These are phyloP conservation scores for Emericellopsis cladophorae DNA, from an alignment of 2,329 filamentous ascomycete species.

Conservation along the genomic window DNA sequence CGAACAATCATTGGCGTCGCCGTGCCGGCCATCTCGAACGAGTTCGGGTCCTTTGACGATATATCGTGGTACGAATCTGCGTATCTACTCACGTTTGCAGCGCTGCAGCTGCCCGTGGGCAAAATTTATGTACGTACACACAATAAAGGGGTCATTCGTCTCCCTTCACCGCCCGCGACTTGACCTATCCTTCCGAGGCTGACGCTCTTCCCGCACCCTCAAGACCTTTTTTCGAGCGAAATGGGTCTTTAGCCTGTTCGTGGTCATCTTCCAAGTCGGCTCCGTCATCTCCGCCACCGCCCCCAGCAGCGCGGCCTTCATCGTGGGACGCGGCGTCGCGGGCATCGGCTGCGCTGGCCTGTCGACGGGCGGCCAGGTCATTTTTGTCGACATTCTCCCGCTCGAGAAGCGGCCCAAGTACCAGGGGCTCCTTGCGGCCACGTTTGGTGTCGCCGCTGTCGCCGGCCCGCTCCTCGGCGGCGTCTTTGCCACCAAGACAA, in stretches of 20 bases:
- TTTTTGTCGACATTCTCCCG: slow-evolving; percentile 3
- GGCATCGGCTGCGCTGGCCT: slow-evolving; percentile 6
- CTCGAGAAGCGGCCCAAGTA: slow-evolving; percentile 17
- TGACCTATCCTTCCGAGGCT: too few species aligned
- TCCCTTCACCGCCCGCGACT: too few species aligned
- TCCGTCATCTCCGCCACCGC: slow-evolving; percentile 5
- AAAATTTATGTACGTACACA: too few species aligned
- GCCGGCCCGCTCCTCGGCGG: slow-evolving; percentile 5
- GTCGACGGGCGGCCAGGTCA: slow-evolving; percentile 8
- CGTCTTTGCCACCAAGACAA: slow-evolving; percentile 5
- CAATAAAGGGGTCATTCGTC: too few species aligned
- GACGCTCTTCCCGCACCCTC: too few species aligned
- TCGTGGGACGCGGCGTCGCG: slow-evolving; percentile 7
- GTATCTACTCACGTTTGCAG: slow-evolving; percentile 4
- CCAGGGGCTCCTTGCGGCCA: slow-evolving; percentile 20
- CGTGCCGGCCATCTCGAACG: slow-evolving; percentile 5
- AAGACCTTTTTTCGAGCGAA: slow-evolving; percentile 21
- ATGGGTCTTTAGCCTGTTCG: slow-evolving; percentile 7
- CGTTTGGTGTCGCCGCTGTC: slow-evolving; percentile 21
- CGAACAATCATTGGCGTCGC: slow-evolving; percentile 6
- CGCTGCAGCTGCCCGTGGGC: too few species aligned
- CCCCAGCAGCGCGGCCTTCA: slow-evolving; percentile 5
- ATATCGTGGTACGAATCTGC: slow-evolving; percentile 33
- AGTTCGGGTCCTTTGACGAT: slow-evolving; percentile 20
- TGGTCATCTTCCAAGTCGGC: slow-evolving; percentile 6